Conservation (phyloP, 208 protist species). For the Trypanosoma cruzi region DNA sequence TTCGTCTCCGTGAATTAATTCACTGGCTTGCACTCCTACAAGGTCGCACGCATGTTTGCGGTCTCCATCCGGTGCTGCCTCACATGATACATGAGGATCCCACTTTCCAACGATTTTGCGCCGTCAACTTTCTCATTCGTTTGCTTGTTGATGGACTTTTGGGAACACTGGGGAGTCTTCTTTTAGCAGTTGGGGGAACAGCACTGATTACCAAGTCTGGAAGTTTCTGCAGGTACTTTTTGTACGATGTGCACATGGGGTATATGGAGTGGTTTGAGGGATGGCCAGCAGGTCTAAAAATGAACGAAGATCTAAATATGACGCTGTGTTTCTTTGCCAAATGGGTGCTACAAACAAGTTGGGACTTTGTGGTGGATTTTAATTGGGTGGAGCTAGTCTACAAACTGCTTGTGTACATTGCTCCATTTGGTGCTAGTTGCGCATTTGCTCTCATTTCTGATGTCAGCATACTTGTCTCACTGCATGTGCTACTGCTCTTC, state of each 20-base stretch:
- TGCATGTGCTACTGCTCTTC: slow-evolving; percentile 86
- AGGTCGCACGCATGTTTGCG: slow-evolving; percentile 56
- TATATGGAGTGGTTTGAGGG: slow-evolving; percentile 94
- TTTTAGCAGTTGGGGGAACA: slow-evolving; percentile 48
- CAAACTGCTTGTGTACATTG: slow-evolving; percentile 54
- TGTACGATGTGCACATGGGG: slow-evolving; percentile 79
- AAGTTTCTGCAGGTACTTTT: slow-evolving; percentile 47
- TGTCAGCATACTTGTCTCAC: slow-evolving; percentile 71
- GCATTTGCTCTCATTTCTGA: slow-evolving; percentile 75
- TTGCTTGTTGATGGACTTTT: slow-evolving; percentile 70
- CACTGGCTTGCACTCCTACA: slow-evolving; percentile 62
- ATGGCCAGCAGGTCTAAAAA: slow-evolving; percentile 94
- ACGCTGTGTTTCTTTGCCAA: slow-evolving; percentile 83
- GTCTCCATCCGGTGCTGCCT: slow-evolving; percentile 76
- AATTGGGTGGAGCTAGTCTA: slow-evolving; percentile 64
- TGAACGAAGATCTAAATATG: slow-evolving; percentile 92
- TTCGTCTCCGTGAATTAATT: slow-evolving; percentile 59
- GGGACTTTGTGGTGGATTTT: slow-evolving; percentile 57
- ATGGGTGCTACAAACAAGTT: slow-evolving; percentile 58
- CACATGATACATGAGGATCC: slow-evolving; percentile 42
- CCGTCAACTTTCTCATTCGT: slow-evolving; percentile 55
- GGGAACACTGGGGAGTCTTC: slow-evolving; percentile 49
- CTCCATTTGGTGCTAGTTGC: slow-evolving; percentile 81
- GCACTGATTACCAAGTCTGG: slow-evolving; percentile 41
- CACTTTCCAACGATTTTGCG: slow-evolving; percentile 51